These are phyloP conservation scores for Colletotrichum nymphaeae DNA, from an alignment of 2,329 filamentous ascomycete species.

Conservation along the genomic window DNA sequence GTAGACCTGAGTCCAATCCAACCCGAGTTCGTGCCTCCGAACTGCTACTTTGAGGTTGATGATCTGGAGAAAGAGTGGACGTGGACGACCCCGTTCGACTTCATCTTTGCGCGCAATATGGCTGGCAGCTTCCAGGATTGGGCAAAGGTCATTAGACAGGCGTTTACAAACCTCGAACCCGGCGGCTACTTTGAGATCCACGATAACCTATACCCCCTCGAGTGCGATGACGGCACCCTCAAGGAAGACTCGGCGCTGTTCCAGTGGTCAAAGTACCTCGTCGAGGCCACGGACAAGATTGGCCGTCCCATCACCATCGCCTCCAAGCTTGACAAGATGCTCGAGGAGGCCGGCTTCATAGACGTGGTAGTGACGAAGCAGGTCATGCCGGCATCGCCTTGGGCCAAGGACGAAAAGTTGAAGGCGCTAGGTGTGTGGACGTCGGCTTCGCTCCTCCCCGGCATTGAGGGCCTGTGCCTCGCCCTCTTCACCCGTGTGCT, in stretches of 20 bases:
- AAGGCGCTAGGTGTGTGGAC: constrained; percentile 49
- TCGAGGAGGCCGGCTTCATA: constrained; percentile 43
- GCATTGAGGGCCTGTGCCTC: constrained; percentile 38
- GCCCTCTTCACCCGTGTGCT: constrained; percentile 41
- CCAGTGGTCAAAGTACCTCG: constrained; percentile 58
- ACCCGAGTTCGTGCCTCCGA: constrained; percentile 45
- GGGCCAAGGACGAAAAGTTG: constrained; percentile 54
- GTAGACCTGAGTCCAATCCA: constrained; percentile 50
- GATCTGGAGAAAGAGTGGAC: constrained; percentile 44
- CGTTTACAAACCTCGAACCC: constrained; percentile 21
- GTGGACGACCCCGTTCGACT: constrained; percentile 44
- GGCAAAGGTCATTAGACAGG: constrained; percentile 35
- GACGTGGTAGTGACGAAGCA: constrained; percentile 41
- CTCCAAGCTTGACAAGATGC: constrained; percentile 32
- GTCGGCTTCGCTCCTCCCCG: constrained; percentile 38
- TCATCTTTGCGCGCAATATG: constrained; percentile 48
- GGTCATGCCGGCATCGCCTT: constrained; percentile 52
- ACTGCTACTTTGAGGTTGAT: constrained; percentile 45
- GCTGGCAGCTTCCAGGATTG: constrained; percentile 42
- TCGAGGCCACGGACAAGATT: constrained; percentile 15
- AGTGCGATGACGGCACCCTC: constrained; percentile 44
- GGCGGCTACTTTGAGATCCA: constrained; percentile 48
- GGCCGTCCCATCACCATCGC: constrained; percentile 33
- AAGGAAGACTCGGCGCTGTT: constrained; percentile 36
- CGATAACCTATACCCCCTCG: constrained; percentile 42